A percentile compares a stretch with the other conserved stretches of the same genome.
Conservation (phyloP, 108 stramenopile genomes). For the Mediolabrus comicus region DNA sequence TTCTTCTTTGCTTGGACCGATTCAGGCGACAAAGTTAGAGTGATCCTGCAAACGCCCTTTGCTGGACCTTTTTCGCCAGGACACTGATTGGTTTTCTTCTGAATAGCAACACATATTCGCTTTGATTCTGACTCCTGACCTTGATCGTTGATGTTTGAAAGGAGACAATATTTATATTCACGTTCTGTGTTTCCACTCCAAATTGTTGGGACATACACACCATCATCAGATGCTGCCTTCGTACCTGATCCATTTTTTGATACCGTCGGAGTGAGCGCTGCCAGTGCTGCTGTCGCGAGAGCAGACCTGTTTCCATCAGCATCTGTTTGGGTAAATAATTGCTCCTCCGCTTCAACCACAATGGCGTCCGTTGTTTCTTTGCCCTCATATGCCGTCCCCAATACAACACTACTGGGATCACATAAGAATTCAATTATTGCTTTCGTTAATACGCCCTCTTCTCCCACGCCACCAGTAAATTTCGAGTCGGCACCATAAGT, state of each 20-base stretch:
- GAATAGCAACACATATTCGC: constrained; percentile 39
- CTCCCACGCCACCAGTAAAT: constrained; percentile 45
- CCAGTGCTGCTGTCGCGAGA: constrained; percentile 27
- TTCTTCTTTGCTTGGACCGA: constrained; percentile 42
- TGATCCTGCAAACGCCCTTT: constrained; percentile 40
- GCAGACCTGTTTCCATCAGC: constrained; percentile 8
- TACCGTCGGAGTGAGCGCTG: constrained; percentile 19
- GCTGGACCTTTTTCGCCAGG: constrained; percentile 19
- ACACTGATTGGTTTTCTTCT: constrained; percentile 13
- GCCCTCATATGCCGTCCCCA: background rate
- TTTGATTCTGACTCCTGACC: constrained; percentile 29
- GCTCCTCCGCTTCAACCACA: constrained; percentile 32
- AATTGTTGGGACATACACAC: constrained; percentile 32
- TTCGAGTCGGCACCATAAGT: constrained; percentile 41
- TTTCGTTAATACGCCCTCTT: constrained; percentile 43
- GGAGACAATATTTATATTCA: constrained; percentile 33
- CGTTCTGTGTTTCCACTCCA: constrained; percentile 49
- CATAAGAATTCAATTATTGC: constrained; percentile 39
- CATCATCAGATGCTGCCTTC: constrained; percentile 17
- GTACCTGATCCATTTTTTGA: background rate
- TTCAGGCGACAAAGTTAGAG: constrained; percentile 30
- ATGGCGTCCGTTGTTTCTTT: constrained; percentile 3
- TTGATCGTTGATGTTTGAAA: constrained; percentile 37
- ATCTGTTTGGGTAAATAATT: constrained; percentile 21
- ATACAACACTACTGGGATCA: background rate